Conservation (phyloP, 768 basidiomycete species). For the Boletus subcaerulescens region DNA sequence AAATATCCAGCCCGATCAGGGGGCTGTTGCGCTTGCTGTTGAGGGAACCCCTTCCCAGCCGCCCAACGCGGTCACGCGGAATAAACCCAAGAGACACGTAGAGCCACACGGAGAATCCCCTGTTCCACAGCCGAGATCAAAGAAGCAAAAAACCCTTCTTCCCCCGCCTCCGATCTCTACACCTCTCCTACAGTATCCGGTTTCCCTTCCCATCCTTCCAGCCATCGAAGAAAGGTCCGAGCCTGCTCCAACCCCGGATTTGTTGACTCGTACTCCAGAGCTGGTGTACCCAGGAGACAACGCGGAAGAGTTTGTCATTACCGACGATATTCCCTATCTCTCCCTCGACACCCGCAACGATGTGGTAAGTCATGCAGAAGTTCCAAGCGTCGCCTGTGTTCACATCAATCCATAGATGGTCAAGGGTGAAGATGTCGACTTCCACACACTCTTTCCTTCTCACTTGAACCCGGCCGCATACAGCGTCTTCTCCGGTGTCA, state of each 20-base stretch:
- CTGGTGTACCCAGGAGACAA: constrained; percentile 6
- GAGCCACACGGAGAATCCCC: neutral
- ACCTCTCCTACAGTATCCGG: neutral
- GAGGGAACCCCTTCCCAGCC: neutral
- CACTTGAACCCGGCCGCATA: constrained; percentile 20
- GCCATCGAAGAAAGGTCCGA: neutral
- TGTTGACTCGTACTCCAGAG: constrained; percentile 18
- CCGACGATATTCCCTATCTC: constrained; percentile 35
- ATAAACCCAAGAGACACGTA: constrained; percentile 7
- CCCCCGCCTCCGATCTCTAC: neutral
- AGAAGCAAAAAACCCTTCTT: constrained; percentile 1
- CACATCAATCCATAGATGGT: constrained; percentile 11
- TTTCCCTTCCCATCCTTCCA: neutral
- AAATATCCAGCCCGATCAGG: neutral
- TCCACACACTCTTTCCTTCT: constrained; percentile 13
- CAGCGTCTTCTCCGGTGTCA: constrained; percentile 29
- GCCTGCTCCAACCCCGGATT: neutral
- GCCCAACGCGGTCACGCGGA: neutral
- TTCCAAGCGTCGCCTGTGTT: neutral
- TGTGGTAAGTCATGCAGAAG: constrained; percentile 16
- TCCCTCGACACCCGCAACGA: constrained; percentile 23
- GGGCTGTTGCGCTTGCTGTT: neutral
- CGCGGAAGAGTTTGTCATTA: constrained; percentile 31
- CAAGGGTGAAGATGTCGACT: neutral
- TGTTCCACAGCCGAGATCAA: constrained; percentile 2